Conservation (phyloP, 1,139 yeast species). For the Pichia sp. region DNA sequence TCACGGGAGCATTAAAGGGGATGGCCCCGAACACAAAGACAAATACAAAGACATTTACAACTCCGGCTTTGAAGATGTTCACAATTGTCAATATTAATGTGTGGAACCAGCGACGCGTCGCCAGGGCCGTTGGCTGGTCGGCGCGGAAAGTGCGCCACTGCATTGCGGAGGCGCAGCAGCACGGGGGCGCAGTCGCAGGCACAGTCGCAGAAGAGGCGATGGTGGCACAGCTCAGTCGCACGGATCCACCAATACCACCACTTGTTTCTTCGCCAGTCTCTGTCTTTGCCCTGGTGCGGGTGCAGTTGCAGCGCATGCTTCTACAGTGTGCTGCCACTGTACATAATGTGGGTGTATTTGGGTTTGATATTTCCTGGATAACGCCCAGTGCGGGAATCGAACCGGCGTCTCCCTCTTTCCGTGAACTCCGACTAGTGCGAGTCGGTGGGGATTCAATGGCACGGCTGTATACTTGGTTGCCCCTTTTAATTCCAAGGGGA, state of each 20-base stretch:
- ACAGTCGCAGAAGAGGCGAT: no score
- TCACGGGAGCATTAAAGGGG: conserved; percentile 3
- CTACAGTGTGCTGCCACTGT: no score
- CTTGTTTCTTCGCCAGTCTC: no score
- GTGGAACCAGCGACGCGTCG: conserved; percentile 4
- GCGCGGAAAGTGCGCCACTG: no score
- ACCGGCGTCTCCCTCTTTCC: background rate
- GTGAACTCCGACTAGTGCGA: conserved; percentile 2
- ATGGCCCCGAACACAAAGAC: no score
- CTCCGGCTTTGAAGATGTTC: conserved; percentile 4
- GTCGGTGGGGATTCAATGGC: conserved; percentile 8
- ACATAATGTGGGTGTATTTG: conserved; percentile 9
- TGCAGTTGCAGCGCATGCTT: no score
- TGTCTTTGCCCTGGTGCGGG: no score
- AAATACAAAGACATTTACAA: background rate
- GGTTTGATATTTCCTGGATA: conserved; percentile 8
- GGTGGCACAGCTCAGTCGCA: no score
- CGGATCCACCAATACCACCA: no score
- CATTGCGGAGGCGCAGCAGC: no score
- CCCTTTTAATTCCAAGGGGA: background rate
- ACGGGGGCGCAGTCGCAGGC: no score
- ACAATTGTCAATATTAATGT: conserved; percentile 3
- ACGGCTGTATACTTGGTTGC: conserved; percentile 1
- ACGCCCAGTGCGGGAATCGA: background rate
- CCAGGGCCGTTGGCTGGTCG: background rate